phyloP scores from a whole-genome alignment of 2,329 filamentous ascomycete genomes.

The Nemania sp. region DNA sequence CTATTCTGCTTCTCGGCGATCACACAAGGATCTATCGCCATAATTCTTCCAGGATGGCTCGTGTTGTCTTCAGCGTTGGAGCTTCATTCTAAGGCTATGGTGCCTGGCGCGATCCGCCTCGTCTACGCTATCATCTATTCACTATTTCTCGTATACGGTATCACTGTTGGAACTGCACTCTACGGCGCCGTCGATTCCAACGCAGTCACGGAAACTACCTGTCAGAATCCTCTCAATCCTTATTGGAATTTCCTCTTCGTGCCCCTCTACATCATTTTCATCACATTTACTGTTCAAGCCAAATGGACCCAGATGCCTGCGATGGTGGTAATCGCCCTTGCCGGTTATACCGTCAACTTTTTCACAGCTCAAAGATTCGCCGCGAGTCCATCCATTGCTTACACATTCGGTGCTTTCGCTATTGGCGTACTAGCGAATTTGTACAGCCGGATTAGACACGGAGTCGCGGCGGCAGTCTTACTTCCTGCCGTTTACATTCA shows the following conservation, averaged over 20 bases:
- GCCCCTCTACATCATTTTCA: constrained; percentile 66
- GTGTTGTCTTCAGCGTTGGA: constrained; percentile 62
- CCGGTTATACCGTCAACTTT: constrained; percentile 76
- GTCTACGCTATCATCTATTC: constrained; percentile 75
- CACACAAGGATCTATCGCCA: constrained; percentile 69
- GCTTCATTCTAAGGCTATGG: constrained; percentile 68
- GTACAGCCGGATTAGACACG: constrained; percentile 65
- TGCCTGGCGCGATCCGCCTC: constrained; percentile 71
- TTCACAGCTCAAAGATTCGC: constrained; percentile 69
- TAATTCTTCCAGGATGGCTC: constrained; percentile 68
- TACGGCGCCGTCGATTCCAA: constrained; percentile 53
- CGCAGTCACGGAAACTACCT: constrained; percentile 48
- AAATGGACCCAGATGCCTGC: constrained; percentile 77
- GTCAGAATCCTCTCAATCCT: constrained; percentile 49
- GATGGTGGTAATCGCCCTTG: constrained; percentile 74
- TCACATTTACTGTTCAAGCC: constrained; percentile 79
- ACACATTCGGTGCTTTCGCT: constrained; percentile 74
- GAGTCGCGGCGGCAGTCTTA: constrained; percentile 81
- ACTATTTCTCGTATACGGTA: constrained; percentile 71
- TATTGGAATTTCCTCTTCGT: constrained; percentile 68
- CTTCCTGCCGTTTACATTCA: constrained; percentile 82
- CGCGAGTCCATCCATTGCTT: constrained; percentile 73
- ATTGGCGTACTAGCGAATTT: constrained; percentile 79
- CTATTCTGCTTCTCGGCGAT: constrained; percentile 72
- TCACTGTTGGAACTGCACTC: constrained; percentile 60